These are phyloP conservation scores for Butyriboletus loyo DNA, from an alignment of 768 basidiomycete species.

Conservation along the genomic window DNA sequence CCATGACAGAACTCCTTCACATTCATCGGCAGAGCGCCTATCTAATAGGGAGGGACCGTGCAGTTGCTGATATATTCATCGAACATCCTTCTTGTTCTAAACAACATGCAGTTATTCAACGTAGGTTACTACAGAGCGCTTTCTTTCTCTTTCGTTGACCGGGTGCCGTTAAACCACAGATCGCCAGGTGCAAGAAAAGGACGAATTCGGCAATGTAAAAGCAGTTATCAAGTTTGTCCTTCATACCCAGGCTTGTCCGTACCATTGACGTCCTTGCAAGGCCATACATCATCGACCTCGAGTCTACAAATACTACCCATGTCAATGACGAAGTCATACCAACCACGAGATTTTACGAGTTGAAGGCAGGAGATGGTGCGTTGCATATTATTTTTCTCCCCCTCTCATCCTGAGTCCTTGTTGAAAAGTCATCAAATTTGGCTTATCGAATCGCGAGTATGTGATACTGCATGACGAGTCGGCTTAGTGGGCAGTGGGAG, in stretches of 20 bases:
- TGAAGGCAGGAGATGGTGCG: constrained; percentile 76
- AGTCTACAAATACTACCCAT: constrained; percentile 94
- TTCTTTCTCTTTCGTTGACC: constrained; percentile 3
- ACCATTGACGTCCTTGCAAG: constrained; percentile 38
- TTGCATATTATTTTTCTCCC: background rate
- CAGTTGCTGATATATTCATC: constrained; percentile 82
- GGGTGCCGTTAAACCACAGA: constrained; percentile 39
- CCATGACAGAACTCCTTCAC: constrained; percentile 72
- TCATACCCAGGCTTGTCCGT: constrained; percentile 1
- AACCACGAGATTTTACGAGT: constrained; percentile 80
- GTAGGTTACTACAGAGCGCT: constrained; percentile 38
- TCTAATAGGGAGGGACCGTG: constrained; percentile 83
- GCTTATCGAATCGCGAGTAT: constrained; percentile 77
- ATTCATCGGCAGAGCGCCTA: constrained; percentile 95
- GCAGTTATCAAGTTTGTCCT: constrained; percentile 75
- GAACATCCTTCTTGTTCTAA: constrained; percentile 98
- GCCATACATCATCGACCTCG: constrained; percentile 95
- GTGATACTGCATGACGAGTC: constrained; percentile 82
- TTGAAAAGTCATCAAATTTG: constrained; percentile 76
- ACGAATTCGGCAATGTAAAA: constrained; percentile 81
- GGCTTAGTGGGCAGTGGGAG: constrained; percentile 26
- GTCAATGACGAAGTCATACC: constrained; percentile 90
- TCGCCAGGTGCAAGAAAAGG: constrained; percentile 80
- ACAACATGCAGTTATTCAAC: constrained; percentile 96
- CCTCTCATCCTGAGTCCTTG: constrained; percentile 7